Evolutionary conservation across 441 rosid species (phyloP).

Genomic region (Geranium incanum): DNA sequence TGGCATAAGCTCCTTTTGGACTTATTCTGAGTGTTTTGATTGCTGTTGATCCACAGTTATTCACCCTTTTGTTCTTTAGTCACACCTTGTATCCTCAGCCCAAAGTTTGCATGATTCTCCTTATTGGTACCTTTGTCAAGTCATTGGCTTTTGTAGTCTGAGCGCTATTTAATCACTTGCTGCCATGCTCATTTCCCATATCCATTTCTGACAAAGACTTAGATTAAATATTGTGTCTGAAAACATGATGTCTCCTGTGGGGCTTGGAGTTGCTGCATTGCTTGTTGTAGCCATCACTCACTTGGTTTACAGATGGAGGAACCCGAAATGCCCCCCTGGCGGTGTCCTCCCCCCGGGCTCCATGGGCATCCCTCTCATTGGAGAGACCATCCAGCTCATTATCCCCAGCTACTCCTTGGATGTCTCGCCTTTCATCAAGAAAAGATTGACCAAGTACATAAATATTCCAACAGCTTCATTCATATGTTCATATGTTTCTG

Average conservation of each 20-base stretch:
- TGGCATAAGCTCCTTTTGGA: no score
- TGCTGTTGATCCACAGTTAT: no score
- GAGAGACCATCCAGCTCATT: conserved; percentile 43
- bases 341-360: conserved; percentile 62
- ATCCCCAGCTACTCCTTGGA: conserved; percentile 37
- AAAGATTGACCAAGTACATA: conserved; percentile 31
- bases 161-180: background rate
- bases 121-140: no score
- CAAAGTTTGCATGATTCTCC: no score
- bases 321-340: conserved; percentile 32
- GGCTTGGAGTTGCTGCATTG: conserved; percentile 26
- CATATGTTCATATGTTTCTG: background rate
- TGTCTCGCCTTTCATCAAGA: conserved; percentile 38
- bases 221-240: background rate
- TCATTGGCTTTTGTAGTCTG: background rate
- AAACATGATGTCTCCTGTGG: background rate
- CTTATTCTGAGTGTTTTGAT: no score
- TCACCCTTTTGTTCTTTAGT: no score
- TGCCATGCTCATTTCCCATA: background rate
- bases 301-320: conserved; percentile 39
- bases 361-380: conserved; percentile 47
- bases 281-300: conserved; percentile 26
- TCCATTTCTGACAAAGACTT: background rate
- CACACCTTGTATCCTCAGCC: no score
- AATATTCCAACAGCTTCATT: background rate